Base-by-base conservation (phyloP, 169 alveolate genomes). In the Toxoplasma gondii region DNA sequence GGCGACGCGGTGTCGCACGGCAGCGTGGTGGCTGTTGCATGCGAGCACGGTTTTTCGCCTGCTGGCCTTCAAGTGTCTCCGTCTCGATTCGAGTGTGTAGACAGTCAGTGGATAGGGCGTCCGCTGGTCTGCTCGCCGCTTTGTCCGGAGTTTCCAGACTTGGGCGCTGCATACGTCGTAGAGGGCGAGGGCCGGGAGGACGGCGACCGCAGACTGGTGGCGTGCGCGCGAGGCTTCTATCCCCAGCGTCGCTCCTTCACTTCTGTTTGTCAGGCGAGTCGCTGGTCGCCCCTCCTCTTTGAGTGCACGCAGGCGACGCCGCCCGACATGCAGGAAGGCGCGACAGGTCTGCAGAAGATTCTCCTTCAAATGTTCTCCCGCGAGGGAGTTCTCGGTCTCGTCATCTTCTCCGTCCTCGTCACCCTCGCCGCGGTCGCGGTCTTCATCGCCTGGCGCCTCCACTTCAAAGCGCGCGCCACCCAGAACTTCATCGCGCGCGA, bases 301-400 rank as follows among this genome's bases (percentile, higher is more conserved):
- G 90, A 70, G 39, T 93, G 95, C 74, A 84, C 95, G 1, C 88
- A 88, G 78, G 95, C 95, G 24, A 86, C 90, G 90, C 90, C 95
- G 27, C 95, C 95, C 34, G 95, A 93, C 34, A 91, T 93, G 49
- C 49, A 91, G 27, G 95, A 93, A 53, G 95, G 95, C 34, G 93
- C 84, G 29, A 91, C 91, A 31, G 95, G 95, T 22, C 84, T 93
- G 41, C 95, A 93, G 69, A 93, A 93, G 88, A 93, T 93, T 41
- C 84, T 86, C 78, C 95, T 84, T 90, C 95, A 93, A 44, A 93
- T 93, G 95, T 93, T 93, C 70, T 82, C 92, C 39, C 53, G 93
- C 38, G 95, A 93, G 64, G 95, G 95, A 34, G 78, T 93, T n/a
- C 80, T 87, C n/a, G 95, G 95, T 27, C 90, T 93, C 69, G 86